Percentiles rank a stretch among this genome's conserved stretches.
These are phyloP conservation scores for Thinopyrum elongatum DNA, from an alignment of 176 grass and related monocot species.

Conservation along the genomic window DNA sequence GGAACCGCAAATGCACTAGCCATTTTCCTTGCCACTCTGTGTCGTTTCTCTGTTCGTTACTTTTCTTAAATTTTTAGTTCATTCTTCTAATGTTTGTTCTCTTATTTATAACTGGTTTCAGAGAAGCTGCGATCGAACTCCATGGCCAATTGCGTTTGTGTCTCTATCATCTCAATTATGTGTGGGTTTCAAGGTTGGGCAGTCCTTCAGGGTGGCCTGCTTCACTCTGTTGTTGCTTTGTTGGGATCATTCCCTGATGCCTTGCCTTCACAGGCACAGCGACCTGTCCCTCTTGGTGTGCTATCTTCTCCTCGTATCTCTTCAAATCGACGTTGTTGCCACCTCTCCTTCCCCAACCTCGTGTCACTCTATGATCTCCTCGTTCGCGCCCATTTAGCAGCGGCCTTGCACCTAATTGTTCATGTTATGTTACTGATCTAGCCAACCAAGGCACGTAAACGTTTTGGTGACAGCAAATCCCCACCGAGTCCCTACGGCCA, in stretches of 20 bases:
- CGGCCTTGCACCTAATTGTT: neutral
- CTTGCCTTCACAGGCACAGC: conserved; percentile 1
- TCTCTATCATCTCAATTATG: neutral
- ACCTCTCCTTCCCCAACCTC: neutral
- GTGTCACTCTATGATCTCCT: neutral
- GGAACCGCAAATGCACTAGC: no score
- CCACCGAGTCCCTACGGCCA: neutral
- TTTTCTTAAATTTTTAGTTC: no score
- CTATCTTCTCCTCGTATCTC: neutral
- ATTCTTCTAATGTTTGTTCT: no score
- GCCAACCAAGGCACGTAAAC: neutral
- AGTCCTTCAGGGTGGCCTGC: conserved; percentile 6
- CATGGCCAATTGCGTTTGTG: neutral
- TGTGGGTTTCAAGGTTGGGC: conserved; percentile 9
- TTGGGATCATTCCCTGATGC: conserved; percentile 10
- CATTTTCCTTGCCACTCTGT: no score
- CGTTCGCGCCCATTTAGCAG: neutral
- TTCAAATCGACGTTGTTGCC: neutral
- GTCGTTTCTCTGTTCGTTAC: no score
- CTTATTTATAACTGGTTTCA: neutral
- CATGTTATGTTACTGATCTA: neutral
- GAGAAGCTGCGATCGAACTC: neutral
- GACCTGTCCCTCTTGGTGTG: conserved; percentile 25
- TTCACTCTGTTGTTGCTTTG: conserved; percentile 17
- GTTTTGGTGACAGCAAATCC: neutral